Evolutionary conservation across 2,329 filamentous ascomycete species (phyloP).

Genomic region (Xylaria sp.): DNA sequence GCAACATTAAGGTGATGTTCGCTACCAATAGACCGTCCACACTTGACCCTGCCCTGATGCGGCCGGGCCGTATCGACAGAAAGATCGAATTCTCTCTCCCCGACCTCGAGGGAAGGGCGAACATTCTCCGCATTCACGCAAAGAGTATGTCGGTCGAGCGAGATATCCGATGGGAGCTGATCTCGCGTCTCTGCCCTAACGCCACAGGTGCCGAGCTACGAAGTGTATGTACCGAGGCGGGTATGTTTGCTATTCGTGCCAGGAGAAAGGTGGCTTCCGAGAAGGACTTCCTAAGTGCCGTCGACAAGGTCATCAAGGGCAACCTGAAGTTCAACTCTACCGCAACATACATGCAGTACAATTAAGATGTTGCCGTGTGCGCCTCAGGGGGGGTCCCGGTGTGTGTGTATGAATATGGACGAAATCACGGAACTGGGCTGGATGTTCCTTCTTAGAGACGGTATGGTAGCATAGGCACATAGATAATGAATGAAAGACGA

Average conservation of each 20-base stretch:
- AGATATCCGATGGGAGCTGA: conserved; percentile 98
- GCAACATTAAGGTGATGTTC: conserved; percentile 99
- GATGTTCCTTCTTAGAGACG: conserved; percentile 26
- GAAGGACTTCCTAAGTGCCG: conserved; percentile 97
- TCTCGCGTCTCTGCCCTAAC: conserved; percentile 96
- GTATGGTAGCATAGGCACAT: conserved; percentile 27
- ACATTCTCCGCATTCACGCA: conserved; percentile 97
- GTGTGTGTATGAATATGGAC: conserved; percentile 37
- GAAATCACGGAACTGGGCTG: conserved; percentile 23
- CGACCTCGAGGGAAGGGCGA: conserved; percentile 95
- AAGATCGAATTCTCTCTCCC: conserved; percentile 99
- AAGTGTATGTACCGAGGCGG: conserved; percentile 96
- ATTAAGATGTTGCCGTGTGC: conserved; percentile 65
- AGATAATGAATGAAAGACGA: conserved; percentile 33
- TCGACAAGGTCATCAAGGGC: conserved; percentile 99
- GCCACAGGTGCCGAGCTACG: conserved; percentile 95
- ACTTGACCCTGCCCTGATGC: conserved; percentile 95
- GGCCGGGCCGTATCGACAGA: conserved; percentile 94
- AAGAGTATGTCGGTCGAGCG: conserved; percentile 99
- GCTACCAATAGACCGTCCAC: conserved; percentile 97
- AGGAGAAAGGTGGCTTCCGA: conserved; percentile 97
- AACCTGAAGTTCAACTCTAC: conserved; percentile 99
- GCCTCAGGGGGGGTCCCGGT: conserved; percentile 5
- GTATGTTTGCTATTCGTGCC: conserved; percentile 97
- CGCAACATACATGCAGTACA: conserved; percentile 98